These are phyloP conservation scores for Monosporascus sp. DNA, from an alignment of 2,329 filamentous ascomycete species.

Conservation along the genomic window DNA sequence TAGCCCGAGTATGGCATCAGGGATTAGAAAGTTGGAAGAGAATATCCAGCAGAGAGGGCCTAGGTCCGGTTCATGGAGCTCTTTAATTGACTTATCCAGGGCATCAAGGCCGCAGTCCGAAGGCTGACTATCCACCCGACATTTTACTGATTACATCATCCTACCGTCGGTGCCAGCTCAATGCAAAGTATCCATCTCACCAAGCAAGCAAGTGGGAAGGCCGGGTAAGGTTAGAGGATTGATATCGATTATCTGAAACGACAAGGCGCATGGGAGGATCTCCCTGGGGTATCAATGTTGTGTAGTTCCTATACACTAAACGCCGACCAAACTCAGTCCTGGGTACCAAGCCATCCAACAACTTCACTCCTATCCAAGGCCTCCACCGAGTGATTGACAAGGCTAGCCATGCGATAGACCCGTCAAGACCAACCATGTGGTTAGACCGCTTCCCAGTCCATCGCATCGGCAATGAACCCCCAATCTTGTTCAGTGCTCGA, in stretches of 20 bases:
- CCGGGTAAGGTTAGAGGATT: background rate
- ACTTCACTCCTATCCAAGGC: background rate
- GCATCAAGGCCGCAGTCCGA: too few relatives aligned
- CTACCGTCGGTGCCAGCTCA: too few relatives aligned
- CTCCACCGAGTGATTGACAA: background rate
- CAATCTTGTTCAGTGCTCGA: slow-evolving; percentile 36
- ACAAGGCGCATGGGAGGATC: background rate
- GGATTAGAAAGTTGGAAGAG: too few relatives aligned
- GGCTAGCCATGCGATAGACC: background rate
- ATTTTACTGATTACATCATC: too few relatives aligned
- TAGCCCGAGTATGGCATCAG: too few relatives aligned
- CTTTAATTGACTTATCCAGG: too few relatives aligned
- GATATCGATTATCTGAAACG: background rate
- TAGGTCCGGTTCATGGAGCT: too few relatives aligned
- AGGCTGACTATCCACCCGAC: too few relatives aligned
- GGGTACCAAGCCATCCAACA: background rate
- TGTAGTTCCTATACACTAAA: background rate
- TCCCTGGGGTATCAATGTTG: slow-evolving; percentile 1
- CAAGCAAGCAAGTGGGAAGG: too few relatives aligned
- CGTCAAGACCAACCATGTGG: background rate
- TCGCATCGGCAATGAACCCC: slow-evolving; percentile 55
- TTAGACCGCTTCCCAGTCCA: slow-evolving; percentile 49
- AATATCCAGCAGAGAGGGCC: too few relatives aligned
- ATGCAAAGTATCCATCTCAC: too few relatives aligned
- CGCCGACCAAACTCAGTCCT: background rate